Evolutionary conservation across 805 yeast species (phyloP), one percentile per base, ranked within the genome.

Genomic region (Saccharomycopsis oosterbeekiorum): DNA sequence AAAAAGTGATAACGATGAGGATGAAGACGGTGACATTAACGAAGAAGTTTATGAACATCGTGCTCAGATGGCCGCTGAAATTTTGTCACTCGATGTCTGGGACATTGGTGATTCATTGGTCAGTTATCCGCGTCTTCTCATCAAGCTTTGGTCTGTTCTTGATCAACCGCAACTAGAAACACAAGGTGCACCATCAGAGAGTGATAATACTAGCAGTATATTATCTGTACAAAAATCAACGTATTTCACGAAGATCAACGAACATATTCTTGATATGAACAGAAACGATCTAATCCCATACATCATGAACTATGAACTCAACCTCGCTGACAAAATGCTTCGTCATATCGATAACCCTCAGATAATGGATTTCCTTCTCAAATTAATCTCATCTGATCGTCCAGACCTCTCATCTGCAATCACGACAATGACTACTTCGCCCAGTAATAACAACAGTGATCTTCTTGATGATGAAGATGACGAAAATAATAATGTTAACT

Each of bases 31-130:
- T 24, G 78, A 76, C 60, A 72, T 73, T 4, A 74, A 73, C 39
- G 74, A 74, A 55, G 75, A 74, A 58, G 73, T 66, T 1, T 76
- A 73, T 55, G 63, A 71, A 1, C 70, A 79, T 67, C 70, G 81
- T 64, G 84, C 90, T 1, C 85, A 84, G 61, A 79, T 86, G 67
- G 91, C 97, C 5, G 89, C 97, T 1, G 98, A 94, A 70, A 86
- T 94, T 53, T 76, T 94, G 56, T 83, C 93, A 50, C 89, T 94
- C 3, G 98, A 93, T 69, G 92, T 91, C 9, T 93, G 97, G 97
- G 87, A 96, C 1, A 77, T 94, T 43, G 88, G 97, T 1, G 96
- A 92, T 67, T 85, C 96, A 0, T 85, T 94, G 60, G 85, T 93
- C 85, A 92, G 88, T 66, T 82, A 84, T 63, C 76, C 81, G 3